Conservation (phyloP, 1,284 basidiomycete genomes). For the Leucoagaricus sp. region DNA sequence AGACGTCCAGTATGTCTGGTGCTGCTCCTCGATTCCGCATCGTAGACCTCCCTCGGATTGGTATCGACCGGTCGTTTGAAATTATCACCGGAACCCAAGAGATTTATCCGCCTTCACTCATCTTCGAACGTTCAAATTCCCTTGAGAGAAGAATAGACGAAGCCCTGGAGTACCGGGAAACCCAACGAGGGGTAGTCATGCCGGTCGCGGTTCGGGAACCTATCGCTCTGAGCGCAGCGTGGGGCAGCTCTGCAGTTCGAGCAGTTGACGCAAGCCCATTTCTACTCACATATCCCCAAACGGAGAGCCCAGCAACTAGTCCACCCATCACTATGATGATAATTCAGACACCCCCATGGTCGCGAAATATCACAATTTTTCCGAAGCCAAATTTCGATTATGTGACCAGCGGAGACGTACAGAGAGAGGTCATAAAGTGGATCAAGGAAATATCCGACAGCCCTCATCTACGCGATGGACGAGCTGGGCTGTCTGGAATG, state of each 20-base stretch:
- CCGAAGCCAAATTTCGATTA: neutral
- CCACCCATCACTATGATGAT: neutral
- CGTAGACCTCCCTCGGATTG: neutral
- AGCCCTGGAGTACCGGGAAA: neutral
- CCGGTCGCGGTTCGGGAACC: neutral
- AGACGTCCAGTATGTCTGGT: neutral
- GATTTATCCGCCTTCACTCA: neutral
- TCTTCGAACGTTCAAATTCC: neutral
- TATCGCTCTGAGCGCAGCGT: neutral
- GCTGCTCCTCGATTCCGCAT: neutral
- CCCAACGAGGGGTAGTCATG: neutral
- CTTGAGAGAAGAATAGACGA: neutral
- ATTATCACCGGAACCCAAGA: neutral
- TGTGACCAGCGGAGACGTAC: neutral
- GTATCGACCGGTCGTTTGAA: neutral
- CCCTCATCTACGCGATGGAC: neutral
- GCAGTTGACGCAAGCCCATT: neutral
- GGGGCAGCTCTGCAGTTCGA: neutral
- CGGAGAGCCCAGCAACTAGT: neutral
- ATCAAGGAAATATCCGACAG: neutral
- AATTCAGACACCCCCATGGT: neutral
- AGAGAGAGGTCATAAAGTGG: conserved; percentile 3
- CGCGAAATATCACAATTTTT: conserved; percentile 1
- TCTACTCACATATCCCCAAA: neutral
- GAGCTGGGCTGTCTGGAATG: neutral